Evolutionary conservation across 208 protist species (phyloP).

Genomic region (Acanthamoeba castellanii): DNA sequence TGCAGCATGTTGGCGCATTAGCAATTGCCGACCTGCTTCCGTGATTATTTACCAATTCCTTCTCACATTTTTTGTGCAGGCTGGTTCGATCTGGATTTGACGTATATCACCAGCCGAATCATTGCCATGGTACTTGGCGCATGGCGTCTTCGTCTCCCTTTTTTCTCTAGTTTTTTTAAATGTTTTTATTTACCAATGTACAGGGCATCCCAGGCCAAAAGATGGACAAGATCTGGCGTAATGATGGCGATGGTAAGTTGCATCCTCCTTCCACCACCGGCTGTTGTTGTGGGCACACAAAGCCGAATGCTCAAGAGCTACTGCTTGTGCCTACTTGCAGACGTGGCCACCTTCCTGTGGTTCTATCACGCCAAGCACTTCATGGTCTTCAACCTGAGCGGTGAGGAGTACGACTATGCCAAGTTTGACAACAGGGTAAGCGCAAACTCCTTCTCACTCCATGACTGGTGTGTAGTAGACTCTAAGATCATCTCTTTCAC

Average conservation of each 20-base stretch:
- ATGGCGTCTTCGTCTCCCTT: neutral
- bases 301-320: no score
- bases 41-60: neutral
- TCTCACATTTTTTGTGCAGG: neutral
- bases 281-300: neutral
- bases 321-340: neutral
- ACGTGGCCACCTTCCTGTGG: slow-evolving; percentile 62
- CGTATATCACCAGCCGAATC: slow-evolving; percentile 89
- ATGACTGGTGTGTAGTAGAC: neutral
- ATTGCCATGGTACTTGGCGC: slow-evolving; percentile 75
- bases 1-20: neutral
- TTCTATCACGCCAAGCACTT: slow-evolving; percentile 60
- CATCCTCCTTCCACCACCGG: neutral
- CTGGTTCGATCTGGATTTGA: slow-evolving; percentile 57
- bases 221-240: slow-evolving; percentile 67
- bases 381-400: slow-evolving; percentile 76
- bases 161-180: neutral
- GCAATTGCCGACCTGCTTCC: no score
- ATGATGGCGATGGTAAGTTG: slow-evolving; percentile 21
- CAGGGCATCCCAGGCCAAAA: slow-evolving; percentile 53
- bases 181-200: neutral
- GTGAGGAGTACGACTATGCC: slow-evolving; percentile 63
- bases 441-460: neutral
- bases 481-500: neutral
- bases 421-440: slow-evolving; percentile 70